phyloP scores from a whole-genome alignment of 129 eudicot genomes.

The Pseudognaphalium luteoalbum region DNA sequence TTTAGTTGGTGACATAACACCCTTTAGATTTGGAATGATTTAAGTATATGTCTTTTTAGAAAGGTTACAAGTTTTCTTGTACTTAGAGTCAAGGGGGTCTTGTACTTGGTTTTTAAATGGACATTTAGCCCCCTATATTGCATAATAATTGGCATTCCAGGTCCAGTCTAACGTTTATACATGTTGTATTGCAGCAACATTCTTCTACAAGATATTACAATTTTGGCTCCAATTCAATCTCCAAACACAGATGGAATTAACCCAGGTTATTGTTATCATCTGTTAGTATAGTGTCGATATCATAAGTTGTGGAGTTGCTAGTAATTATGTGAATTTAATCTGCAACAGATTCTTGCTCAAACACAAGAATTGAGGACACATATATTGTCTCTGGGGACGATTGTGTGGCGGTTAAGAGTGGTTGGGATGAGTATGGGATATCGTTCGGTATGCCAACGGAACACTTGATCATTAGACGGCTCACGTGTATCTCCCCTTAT shows the following conservation, averaged over 20 bases:
- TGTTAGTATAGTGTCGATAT: neutral
- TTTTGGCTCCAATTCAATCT: conserved; percentile 71
- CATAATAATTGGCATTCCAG: neutral
- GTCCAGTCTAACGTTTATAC: neutral
- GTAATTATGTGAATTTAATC: neutral
- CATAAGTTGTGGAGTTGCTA: neutral
- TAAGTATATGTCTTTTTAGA: neutral
- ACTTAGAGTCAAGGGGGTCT: neutral
- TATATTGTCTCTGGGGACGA: conserved; percentile 75
- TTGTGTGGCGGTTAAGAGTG: conserved; percentile 77
- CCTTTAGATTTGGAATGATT: neutral
- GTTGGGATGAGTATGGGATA: conserved; percentile 89
- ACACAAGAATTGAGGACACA: conserved; percentile 63
- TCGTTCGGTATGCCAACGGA: conserved; percentile 63
- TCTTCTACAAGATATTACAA: conserved; percentile 72
- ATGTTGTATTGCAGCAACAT: conserved; percentile 56
- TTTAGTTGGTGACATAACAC: neutral
- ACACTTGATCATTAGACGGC: conserved; percentile 57
- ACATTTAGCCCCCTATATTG: neutral
- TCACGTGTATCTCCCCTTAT: conserved; percentile 75
- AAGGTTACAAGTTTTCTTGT: neutral
- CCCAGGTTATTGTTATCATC: conserved; percentile 56
- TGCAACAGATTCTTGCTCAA: conserved; percentile 69
- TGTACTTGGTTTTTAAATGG: neutral
- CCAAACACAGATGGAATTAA: conserved; percentile 89